Conservation (phyloP, 768 basidiomycete genomes). For the Termitomyces sp. region DNA sequence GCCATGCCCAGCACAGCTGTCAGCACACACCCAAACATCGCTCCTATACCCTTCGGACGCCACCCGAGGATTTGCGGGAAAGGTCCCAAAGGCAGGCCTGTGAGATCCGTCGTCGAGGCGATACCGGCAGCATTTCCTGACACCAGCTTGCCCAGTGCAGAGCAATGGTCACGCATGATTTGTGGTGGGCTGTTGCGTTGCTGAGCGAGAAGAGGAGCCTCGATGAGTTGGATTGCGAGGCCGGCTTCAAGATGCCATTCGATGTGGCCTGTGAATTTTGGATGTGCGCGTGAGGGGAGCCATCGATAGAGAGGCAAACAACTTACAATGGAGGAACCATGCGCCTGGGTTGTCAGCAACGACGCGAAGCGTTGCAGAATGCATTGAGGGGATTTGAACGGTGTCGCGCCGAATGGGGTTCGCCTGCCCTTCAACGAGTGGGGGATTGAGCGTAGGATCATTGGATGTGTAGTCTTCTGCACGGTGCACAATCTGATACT, state of each 20-base stretch:
- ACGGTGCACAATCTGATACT: constrained; percentile 77
- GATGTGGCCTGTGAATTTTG: constrained; percentile 56
- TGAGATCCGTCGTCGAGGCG: constrained; percentile 64
- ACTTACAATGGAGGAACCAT: constrained; percentile 82
- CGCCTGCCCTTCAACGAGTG: constrained; percentile 68
- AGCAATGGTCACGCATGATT: constrained; percentile 70
- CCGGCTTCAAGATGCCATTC: constrained; percentile 87
- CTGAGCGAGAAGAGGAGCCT: constrained; percentile 75
- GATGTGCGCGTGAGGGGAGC: not conserved
- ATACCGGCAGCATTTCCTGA: constrained; percentile 90
- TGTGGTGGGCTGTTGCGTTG: constrained; percentile 53
- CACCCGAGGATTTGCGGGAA: constrained; percentile 73
- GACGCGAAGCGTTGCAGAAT: constrained; percentile 72
- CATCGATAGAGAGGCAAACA: not conserved
- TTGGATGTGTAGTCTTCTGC: constrained; percentile 66
- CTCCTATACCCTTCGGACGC: constrained; percentile 70
- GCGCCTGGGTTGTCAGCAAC: constrained; percentile 91
- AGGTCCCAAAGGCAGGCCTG: constrained; percentile 65
- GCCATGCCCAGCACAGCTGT: constrained; percentile 82
- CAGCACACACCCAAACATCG: constrained; percentile 77
- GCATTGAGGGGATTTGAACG: constrained; percentile 65
- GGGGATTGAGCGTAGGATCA: constrained; percentile 79
- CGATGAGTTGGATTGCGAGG: constrained; percentile 81
- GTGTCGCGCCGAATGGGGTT: constrained; percentile 97
- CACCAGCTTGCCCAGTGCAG: constrained; percentile 49